A percentile compares a stretch with the other conserved stretches of the same genome.
Conservation (phyloP, 345 rosid species). For the Linum tenue region DNA sequence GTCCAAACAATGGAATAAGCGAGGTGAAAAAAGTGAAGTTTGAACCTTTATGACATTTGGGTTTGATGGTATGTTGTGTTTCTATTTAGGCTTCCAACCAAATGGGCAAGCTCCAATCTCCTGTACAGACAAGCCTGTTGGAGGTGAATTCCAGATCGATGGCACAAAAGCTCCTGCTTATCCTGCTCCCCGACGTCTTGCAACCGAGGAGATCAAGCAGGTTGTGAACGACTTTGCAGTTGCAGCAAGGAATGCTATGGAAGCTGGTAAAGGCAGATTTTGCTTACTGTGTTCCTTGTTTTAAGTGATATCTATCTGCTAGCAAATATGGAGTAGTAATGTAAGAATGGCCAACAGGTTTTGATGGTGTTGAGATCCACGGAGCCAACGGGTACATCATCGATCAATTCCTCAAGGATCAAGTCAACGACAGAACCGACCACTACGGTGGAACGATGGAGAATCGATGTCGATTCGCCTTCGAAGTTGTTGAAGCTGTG, state of each 20-base stretch:
- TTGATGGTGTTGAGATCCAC: conserved; percentile 1
- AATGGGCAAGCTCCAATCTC: conserved; percentile 15
- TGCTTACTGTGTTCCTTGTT: not conserved
- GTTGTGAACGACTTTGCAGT: conserved; percentile 10
- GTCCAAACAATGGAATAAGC: no score
- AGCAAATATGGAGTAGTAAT: not conserved
- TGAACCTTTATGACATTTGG: no score
- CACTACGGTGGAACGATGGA: conserved; percentile 1
- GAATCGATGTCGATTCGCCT: conserved; percentile 12
- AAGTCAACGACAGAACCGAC: not conserved
- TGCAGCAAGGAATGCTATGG: conserved; percentile 12
- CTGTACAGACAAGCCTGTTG: conserved; percentile 9
- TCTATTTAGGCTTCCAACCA: conserved; percentile 10
- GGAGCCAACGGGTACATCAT: conserved; percentile 1
- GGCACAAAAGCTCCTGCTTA: conserved; percentile 2
- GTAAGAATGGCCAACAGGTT: not conserved
- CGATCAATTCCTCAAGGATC: conserved; percentile 2
- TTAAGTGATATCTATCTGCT: not conserved
- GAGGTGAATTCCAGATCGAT: conserved; percentile 2
- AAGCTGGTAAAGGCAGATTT: conserved; percentile 5
- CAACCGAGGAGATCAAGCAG: conserved; percentile 5
- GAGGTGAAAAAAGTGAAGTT: no score
- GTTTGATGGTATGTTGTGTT: not conserved
- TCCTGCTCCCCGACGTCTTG: conserved; percentile 10
- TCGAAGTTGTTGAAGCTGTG: conserved; percentile 12